Conservation (phyloP, 257 asterid species). For the Capsicum pubescens region DNA sequence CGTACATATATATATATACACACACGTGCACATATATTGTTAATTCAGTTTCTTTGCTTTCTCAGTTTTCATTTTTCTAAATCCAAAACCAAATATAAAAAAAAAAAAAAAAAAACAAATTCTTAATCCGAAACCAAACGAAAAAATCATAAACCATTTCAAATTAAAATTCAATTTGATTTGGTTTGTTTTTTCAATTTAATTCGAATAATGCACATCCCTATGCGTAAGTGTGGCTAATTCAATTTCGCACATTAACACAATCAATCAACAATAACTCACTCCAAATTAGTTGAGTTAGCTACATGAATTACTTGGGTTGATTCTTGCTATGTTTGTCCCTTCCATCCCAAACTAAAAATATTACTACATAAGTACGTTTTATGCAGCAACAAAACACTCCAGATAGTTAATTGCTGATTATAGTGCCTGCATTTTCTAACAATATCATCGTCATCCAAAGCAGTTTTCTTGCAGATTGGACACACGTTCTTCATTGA, state of each 20-base stretch:
- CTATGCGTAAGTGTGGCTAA: too few relatives aligned
- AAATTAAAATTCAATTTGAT: too few relatives aligned
- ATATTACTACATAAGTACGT: not conserved
- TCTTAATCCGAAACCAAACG: too few relatives aligned
- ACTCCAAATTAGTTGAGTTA: constrained; percentile 19
- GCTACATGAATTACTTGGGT: not conserved
- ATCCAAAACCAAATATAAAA: too few relatives aligned
- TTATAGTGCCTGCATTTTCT: not conserved
- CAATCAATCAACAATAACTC: constrained; percentile 8
- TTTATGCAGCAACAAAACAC: not conserved
- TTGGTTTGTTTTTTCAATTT: too few relatives aligned
- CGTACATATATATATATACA: too few relatives aligned
- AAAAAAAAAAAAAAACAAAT: too few relatives aligned
- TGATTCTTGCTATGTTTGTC: constrained; percentile 6
- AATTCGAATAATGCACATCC: too few relatives aligned
- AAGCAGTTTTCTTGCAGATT: constrained; percentile 67
- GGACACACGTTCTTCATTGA: constrained; percentile 68
- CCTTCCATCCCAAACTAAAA: not conserved
- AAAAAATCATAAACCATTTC: too few relatives aligned
- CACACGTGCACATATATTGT: too few relatives aligned
- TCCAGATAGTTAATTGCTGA: constrained; percentile 16
- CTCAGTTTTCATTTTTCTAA: too few relatives aligned
- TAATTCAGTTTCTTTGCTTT: too few relatives aligned
- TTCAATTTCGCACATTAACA: not conserved
- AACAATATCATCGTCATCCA: constrained; percentile 38